These are phyloP conservation scores for Spathaspora sp. DNA, from an alignment of 805 yeast species.

Conservation along the genomic window DNA sequence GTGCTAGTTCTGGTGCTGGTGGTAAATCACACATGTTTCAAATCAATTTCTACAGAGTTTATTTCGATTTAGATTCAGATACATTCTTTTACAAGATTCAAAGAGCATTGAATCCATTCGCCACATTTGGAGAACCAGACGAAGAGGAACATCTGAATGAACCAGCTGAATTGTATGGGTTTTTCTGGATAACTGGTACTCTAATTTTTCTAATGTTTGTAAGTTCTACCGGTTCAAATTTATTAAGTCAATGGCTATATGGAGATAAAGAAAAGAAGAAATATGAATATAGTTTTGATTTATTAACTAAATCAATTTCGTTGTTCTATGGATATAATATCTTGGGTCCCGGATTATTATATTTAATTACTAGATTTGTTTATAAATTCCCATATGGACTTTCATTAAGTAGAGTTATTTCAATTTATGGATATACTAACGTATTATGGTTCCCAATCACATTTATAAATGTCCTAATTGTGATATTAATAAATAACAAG, in stretches of 20 bases:
- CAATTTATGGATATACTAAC: conserved; percentile 83
- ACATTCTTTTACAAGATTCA: conserved; percentile 56
- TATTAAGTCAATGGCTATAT: conserved; percentile 55
- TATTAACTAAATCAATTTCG: conserved; percentile 64
- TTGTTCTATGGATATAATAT: conserved; percentile 76
- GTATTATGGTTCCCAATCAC: conserved; percentile 85
- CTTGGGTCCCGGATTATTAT: conserved; percentile 55
- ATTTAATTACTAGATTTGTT: conserved; percentile 48
- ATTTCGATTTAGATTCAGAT: conserved; percentile 64
- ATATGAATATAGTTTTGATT: conserved; percentile 57
- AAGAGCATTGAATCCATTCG: conserved; percentile 55
- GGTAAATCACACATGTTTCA: conserved; percentile 45
- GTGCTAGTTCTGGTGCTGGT: conserved; percentile 2
- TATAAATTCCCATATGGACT: conserved; percentile 49
- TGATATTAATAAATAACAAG: conserved; percentile 39
- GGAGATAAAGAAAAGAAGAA: conserved; percentile 32
- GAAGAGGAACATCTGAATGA: conserved; percentile 13
- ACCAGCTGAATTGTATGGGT: conserved; percentile 62
- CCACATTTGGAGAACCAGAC: conserved; percentile 9
- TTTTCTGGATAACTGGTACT: conserved; percentile 87
- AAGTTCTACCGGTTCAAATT: conserved; percentile 64
- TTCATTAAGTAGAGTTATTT: conserved; percentile 57
- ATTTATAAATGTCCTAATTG: conserved; percentile 53
- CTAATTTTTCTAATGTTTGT: conserved; percentile 72
- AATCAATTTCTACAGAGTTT: conserved; percentile 57